Evolutionary conservation across 495 filamentous ascomycete species (phyloP).

Genomic region (Xylaria scruposa): DNA sequence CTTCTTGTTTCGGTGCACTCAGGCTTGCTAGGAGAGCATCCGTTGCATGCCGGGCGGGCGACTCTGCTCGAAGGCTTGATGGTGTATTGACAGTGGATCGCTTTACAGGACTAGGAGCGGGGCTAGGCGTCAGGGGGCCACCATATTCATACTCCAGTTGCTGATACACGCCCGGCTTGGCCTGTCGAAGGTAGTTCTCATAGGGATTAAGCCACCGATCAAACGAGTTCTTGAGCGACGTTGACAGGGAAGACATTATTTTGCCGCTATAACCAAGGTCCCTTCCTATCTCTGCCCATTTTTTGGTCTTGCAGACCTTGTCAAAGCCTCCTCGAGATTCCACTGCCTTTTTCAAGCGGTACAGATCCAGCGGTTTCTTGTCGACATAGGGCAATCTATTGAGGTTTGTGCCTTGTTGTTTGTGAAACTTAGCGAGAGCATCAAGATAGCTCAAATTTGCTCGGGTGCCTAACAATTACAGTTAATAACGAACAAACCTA

Average conservation of each 20-base stretch:
- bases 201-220: slow-evolving; percentile 96
- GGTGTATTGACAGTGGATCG: slow-evolving; percentile 74
- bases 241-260: slow-evolving; percentile 99
- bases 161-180: slow-evolving; percentile 96
- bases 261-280: slow-evolving; percentile 98
- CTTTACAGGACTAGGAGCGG: slow-evolving; percentile 84
- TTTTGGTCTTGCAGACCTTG: slow-evolving; percentile 94
- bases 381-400: slow-evolving; percentile 96
- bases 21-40: slow-evolving; percentile 71
- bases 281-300: slow-evolving; percentile 98
- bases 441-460: slow-evolving; percentile 97
- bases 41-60: slow-evolving; percentile 73
- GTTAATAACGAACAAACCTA: slow-evolving; percentile 22
- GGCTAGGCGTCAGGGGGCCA: slow-evolving; percentile 92
- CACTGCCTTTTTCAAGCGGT: slow-evolving; percentile 95
- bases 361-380: slow-evolving; percentile 95
- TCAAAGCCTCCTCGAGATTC: slow-evolving; percentile 94
- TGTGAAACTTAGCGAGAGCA: slow-evolving; percentile 94
- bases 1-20: slow-evolving; percentile 54
- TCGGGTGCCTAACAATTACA: slow-evolving; percentile 71
- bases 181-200: slow-evolving; percentile 90
- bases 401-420: slow-evolving; percentile 91
- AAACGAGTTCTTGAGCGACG: slow-evolving; percentile 97
- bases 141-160: slow-evolving; percentile 93
- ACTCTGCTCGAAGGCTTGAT: slow-evolving; percentile 67